Evolutionary conservation across 306 rosid species (phyloP).

Genomic region (Cicer cuneatum): DNA sequence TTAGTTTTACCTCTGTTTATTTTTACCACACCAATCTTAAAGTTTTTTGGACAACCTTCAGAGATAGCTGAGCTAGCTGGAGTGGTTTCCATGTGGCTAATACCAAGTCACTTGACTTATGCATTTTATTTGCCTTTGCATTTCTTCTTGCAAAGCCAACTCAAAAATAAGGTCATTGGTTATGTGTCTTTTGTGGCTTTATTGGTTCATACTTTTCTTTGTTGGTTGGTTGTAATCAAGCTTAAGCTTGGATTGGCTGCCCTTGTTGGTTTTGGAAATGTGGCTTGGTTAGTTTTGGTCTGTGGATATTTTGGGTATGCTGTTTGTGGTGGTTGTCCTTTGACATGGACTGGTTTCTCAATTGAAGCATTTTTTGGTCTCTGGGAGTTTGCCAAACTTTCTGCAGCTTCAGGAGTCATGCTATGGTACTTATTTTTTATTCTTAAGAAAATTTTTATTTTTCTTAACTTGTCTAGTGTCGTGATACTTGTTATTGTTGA

Average conservation of each 20-base stretch:
- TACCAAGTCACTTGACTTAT: slow-evolving; percentile 64
- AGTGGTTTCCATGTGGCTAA: slow-evolving; percentile 51
- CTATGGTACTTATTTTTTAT: slow-evolving; percentile 55
- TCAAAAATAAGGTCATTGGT: slow-evolving; percentile 53
- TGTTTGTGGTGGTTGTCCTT: slow-evolving; percentile 68
- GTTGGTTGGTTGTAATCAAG: slow-evolving; percentile 65
- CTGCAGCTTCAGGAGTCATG: slow-evolving; percentile 82
- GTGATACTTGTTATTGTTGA: too few species aligned
- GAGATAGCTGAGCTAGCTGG: slow-evolving; percentile 71
- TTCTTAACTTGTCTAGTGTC: too few species aligned
- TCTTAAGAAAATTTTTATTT: too few species aligned
- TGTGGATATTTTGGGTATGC: slow-evolving; percentile 55
- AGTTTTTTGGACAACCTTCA: slow-evolving; percentile 63
- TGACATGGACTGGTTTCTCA: slow-evolving; percentile 83
- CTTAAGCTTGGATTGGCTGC: slow-evolving; percentile 65
- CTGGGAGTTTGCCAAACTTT: slow-evolving; percentile 75
- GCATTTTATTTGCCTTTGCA: slow-evolving; percentile 70
- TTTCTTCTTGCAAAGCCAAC: slow-evolving; percentile 71
- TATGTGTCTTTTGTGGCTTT: slow-evolving; percentile 60
- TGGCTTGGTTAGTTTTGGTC: slow-evolving; percentile 67
- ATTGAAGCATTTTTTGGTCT: slow-evolving; percentile 72
- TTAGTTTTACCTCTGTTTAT: slow-evolving; percentile 61
- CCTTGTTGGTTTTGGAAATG: slow-evolving; percentile 51
- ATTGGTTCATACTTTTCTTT: slow-evolving; percentile 50
- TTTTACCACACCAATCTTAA: slow-evolving; percentile 61